phyloP scores from a whole-genome alignment of 331 rosid genomes.

The Acacia pycnantha region DNA sequence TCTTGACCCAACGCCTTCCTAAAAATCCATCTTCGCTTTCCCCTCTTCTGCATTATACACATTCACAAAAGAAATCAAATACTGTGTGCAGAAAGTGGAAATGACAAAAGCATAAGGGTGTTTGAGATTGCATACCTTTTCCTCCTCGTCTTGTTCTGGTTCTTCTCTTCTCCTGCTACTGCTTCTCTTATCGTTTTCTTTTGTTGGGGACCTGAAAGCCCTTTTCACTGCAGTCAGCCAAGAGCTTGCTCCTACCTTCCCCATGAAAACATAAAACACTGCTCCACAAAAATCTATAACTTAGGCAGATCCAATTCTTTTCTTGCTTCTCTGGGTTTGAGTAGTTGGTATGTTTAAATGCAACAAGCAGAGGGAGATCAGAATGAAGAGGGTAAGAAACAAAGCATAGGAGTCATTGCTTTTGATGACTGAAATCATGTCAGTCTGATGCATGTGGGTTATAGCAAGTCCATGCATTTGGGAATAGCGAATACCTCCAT shows the following conservation, averaged over 20 bases:
- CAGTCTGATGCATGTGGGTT: constrained; percentile 13
- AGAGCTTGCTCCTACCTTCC: constrained; percentile 52
- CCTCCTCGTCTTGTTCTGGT: constrained; percentile 40
- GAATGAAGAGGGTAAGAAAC: constrained; percentile 8
- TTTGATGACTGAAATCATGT: constrained; percentile 1
- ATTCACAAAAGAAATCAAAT: neutral
- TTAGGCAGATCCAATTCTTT: neutral
- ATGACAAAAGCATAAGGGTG: neutral
- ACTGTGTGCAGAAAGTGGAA: neutral
- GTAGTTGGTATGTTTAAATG: constrained; percentile 39
- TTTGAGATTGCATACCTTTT: constrained; percentile 36
- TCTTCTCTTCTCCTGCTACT: constrained; percentile 52
- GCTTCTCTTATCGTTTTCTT: constrained; percentile 38
- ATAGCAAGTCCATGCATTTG: constrained; percentile 38
- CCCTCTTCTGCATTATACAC: constrained; percentile 44
- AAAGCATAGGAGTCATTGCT: neutral
- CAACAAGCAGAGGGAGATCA: constrained; percentile 5
- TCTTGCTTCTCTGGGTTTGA: neutral
- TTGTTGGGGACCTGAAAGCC: constrained; percentile 56
- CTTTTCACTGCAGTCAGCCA: constrained; percentile 54
- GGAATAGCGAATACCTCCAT: constrained; percentile 22
- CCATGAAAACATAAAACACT: constrained; percentile 29
- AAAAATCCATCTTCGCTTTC: constrained; percentile 60
- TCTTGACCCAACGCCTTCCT: constrained; percentile 45
- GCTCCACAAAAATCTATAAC: neutral